Conservation (phyloP, 768 basidiomycete species). For the Podaxis carcinomalis region DNA sequence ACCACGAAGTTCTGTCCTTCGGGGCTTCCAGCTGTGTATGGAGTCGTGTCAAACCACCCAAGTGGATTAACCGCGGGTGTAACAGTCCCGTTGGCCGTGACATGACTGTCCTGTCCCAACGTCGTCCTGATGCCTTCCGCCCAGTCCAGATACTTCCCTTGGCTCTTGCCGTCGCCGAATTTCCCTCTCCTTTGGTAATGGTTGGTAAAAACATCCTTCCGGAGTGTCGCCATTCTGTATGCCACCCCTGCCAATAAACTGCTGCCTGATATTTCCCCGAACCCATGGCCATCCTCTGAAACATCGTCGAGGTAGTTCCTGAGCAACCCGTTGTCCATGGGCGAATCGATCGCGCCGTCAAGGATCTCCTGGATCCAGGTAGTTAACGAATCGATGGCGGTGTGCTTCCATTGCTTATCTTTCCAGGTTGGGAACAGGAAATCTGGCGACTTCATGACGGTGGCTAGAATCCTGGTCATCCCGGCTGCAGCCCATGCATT, state of each 20-base stretch:
- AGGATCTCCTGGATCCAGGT: conserved; percentile 41
- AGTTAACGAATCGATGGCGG: conserved; percentile 26
- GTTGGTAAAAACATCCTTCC: conserved; percentile 23
- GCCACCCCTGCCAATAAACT: conserved; percentile 33
- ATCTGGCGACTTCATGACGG: conserved; percentile 34
- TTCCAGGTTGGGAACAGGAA: conserved; percentile 14
- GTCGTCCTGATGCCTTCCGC: conserved; percentile 28
- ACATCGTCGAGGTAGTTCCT: conserved; percentile 37
- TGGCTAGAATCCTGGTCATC: conserved; percentile 24
- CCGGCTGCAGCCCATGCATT: conserved; percentile 68
- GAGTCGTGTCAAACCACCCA: conserved; percentile 30
- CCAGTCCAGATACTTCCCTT: conserved; percentile 27
- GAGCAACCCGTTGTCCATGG: conserved; percentile 30
- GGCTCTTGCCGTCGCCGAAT: conserved; percentile 1
- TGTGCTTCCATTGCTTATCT: conserved; percentile 16
- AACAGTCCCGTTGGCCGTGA: conserved; percentile 26
- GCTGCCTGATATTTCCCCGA: conserved; percentile 41
- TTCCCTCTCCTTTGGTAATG: neutral
- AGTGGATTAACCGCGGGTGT: conserved; percentile 37
- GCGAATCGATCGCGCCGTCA: conserved; percentile 32
- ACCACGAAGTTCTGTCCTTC: conserved; percentile 39
- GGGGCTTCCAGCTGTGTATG: conserved; percentile 33
- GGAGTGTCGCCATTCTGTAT: conserved; percentile 37
- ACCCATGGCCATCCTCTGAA: conserved; percentile 25
- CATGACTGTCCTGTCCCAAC: conserved; percentile 21